Evolutionary conservation across 768 basidiomycete species (phyloP).

Genomic region (Tulasnella sp.): DNA sequence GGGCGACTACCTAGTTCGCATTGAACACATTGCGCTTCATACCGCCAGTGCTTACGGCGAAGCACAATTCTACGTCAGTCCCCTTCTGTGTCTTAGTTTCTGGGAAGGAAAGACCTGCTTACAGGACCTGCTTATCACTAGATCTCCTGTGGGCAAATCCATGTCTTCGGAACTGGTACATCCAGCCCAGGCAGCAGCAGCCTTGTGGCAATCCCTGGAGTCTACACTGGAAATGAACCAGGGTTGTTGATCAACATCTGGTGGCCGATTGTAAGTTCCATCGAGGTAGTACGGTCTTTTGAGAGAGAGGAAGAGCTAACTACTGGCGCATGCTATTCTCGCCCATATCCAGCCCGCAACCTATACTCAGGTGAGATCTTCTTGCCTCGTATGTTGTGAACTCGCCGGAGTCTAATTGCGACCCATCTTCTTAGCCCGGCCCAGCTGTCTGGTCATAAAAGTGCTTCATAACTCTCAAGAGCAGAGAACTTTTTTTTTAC

Average conservation of each 20-base stretch:
- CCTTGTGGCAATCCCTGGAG: slow-evolving; percentile 1
- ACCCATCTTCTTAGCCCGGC: not conserved
- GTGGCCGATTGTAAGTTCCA: not conserved
- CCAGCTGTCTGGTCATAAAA: not conserved
- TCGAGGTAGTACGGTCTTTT: not conserved
- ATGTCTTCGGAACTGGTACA: not conserved
- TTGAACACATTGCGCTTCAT: slow-evolving; percentile 24
- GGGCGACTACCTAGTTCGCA: slow-evolving; percentile 19
- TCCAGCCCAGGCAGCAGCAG: not conserved
- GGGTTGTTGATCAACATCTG: slow-evolving; percentile 12
- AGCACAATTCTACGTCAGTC: slow-evolving; percentile 9
- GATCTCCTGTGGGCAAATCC: not conserved
- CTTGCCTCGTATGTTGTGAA: not conserved
- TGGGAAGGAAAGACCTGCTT: too few relatives aligned
- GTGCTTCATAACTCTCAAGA: too few relatives aligned
- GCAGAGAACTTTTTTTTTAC: too few relatives aligned
- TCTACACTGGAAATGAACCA: slow-evolving; percentile 1
- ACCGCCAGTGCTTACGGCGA: not conserved
- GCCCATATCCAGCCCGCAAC: not conserved
- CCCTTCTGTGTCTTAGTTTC: not conserved
- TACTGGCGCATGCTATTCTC: not conserved
- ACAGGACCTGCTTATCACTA: not conserved
- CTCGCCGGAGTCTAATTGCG: not conserved
- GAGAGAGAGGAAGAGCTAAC: not conserved
- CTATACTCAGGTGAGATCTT: not conserved